Evolutionary conservation across 2,329 filamentous ascomycete species (phyloP).

Genomic region (Fusarium graminum): DNA sequence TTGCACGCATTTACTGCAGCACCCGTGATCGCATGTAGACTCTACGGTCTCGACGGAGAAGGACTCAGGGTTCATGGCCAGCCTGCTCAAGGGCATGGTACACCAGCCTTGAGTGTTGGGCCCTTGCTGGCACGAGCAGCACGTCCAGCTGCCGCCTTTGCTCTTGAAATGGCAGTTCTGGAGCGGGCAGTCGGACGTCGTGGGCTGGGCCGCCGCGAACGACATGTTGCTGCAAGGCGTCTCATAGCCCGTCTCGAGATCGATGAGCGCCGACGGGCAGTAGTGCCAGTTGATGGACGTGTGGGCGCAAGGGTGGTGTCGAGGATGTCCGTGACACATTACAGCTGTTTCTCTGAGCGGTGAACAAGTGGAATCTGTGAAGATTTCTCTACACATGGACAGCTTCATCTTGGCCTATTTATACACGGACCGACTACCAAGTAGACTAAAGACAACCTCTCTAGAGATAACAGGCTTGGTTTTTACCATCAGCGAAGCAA

Average conservation of each 20-base stretch:
- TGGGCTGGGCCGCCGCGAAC: constrained; percentile 61
- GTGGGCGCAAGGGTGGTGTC: constrained; percentile 65
- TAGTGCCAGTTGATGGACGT: constrained; percentile 69
- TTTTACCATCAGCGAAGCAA: constrained; percentile 71
- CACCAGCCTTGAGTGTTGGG: constrained; percentile 69
- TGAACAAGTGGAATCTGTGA: neutral
- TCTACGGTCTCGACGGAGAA: constrained; percentile 55
- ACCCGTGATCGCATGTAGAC: constrained; percentile 65
- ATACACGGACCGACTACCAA: constrained; percentile 30
- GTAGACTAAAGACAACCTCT: constrained; percentile 31
- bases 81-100: constrained; percentile 53
- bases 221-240: constrained; percentile 63
- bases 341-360: constrained; percentile 33
- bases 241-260: constrained; percentile 64
- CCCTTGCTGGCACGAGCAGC: constrained; percentile 65
- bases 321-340: constrained; percentile 69
- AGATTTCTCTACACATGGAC: neutral
- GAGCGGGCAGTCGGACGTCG: constrained; percentile 61
- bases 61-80: constrained; percentile 52
- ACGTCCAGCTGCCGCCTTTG: constrained; percentile 66
- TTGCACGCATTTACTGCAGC: constrained; percentile 63
- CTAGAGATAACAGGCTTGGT: constrained; percentile 62
- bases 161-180: constrained; percentile 65
- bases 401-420: constrained; percentile 37
- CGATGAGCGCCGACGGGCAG: constrained; percentile 61